Evolutionary conservation across 495 filamentous ascomycete species (phyloP), one percentile per base, ranked within the genome.

Genomic region (Talaromyces liani): DNA sequence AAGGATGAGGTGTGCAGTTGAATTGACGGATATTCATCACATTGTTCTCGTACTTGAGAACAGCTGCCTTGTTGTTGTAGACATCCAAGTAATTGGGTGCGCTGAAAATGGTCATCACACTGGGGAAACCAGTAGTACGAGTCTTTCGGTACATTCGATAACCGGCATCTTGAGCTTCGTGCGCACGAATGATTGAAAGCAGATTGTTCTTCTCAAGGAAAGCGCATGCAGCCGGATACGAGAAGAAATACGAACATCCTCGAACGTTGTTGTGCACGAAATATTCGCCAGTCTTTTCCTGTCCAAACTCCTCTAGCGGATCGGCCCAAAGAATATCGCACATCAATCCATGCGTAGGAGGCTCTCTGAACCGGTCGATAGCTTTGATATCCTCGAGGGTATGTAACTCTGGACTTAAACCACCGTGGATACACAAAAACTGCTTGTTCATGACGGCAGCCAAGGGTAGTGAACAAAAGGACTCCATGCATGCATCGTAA

Each of bases 21-120:
- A 98, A 98, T 73, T 98, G 94, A 31, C 94, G 85, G 71, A 98
- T 98, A 81, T 98, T 98, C 94, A 98, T 98, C 63, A 98, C 94
- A 72, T 98, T 98, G 77, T 98, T 98, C 75, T 98, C 94, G 73
- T 98, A 98, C 75, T 98, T 98, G 64, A 98, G 79, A 22, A 98
- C 94, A 0, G 94, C 94, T 0, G 94, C 94, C 77, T 98, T 98
- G 85, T 98, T 98, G 85, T 98, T 98, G 80, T 98, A 98, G n/a
- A 98, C 92, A 72, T 98, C 94, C 65, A 98, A 83, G 72, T 98
- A 98, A 72, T 98, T 98, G 24, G 94, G 94, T 4, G 94, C 94
- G 57, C 93, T 97, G 83, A 98, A 98, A 72, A 98, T 98, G 51
- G 94, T 98, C 94, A 98, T 98, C 62, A 98, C 94, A 76, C 93